Base-by-base conservation (phyloP, 805 yeast species). In the Suhomyces emberorum region DNA sequence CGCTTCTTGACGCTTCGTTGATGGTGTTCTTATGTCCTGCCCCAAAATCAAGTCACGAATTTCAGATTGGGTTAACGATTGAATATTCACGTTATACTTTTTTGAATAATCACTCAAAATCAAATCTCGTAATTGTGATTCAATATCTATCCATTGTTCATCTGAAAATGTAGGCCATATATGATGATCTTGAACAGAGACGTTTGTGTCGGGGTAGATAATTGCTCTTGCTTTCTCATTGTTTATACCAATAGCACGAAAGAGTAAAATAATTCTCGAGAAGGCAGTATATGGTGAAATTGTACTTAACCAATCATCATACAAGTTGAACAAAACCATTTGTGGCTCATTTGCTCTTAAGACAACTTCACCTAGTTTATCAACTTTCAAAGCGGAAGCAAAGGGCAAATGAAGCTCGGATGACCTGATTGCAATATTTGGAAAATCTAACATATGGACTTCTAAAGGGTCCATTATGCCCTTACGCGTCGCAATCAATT, bases 401-500 rank as follows among this genome's bases (percentile, higher is more conserved):
- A 93, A 93, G 14, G 99, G 98, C 42, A 93, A 63, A 47, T 82
- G 83, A 37, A 93, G 66, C 56, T 93, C 98, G 0, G 96, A 83
- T 2, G 95, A 87, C 35, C 97, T 75, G 22, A 93, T 83, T 0
- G 91, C 76, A 34, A 88, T 83, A 57, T 88, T 88, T 14, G 97
- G 96, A 70, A 89, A 93, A 57, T 93, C 98, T 37, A 91, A 74
- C 95, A 93, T 86, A 51, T 93, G 98, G 22, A 88, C 97, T 52
- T 91, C 97, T 35, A 93, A 64, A 3, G 99, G 98, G 65, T 93
- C 99, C 41, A 85, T 53, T 72, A 93, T 83, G 10, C 95, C 95
- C 51, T 85, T 87, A 50, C 98, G 70, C 0, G 96, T 85, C 7
- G 87, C 89, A 54, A 93, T 84, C 41, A 93, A 65, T 59, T 89